Conservation (phyloP, 495 filamentous ascomycete species). For the Parachaetomium inaequale region DNA sequence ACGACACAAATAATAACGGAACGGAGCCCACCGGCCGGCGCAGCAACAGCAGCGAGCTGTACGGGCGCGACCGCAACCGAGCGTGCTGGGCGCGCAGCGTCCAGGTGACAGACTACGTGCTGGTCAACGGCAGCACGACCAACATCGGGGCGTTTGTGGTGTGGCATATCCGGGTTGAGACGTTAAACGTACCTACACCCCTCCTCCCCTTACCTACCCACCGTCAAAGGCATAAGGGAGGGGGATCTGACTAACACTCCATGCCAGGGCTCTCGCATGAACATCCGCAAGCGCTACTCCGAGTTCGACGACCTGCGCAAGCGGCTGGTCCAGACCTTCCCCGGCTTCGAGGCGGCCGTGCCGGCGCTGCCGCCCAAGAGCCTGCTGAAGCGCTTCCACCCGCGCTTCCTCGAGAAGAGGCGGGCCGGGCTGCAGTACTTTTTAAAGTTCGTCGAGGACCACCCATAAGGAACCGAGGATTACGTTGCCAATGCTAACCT, state of each 20-base stretch:
- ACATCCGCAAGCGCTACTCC: constrained; percentile 57
- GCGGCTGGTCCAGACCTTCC: constrained; percentile 51
- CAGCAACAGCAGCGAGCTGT: constrained; percentile 23
- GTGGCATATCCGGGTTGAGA: constrained; percentile 54
- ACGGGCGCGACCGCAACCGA: constrained; percentile 43
- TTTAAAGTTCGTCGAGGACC: constrained; percentile 44
- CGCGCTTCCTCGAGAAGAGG: constrained; percentile 51
- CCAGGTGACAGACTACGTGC: constrained; percentile 47
- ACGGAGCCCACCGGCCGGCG: background rate
- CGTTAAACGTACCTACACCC: constrained; percentile 38
- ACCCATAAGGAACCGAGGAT: too few species aligned
- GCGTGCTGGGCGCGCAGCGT: constrained; percentile 58
- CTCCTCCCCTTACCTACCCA: background rate
- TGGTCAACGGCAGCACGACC: constrained; percentile 48
- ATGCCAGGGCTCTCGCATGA: constrained; percentile 48
- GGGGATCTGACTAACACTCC: background rate
- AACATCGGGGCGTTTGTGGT: constrained; percentile 57
- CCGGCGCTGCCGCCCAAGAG: constrained; percentile 55
- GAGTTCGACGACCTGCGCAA: constrained; percentile 53
- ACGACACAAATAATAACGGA: constrained; percentile 14
- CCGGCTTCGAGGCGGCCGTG: constrained; percentile 52
- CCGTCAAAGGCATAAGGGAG: background rate
- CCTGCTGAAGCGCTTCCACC: constrained; percentile 50
- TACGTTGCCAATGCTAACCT: too few species aligned
- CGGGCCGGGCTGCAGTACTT: constrained; percentile 55